Percentiles rank a stretch among this genome's conserved stretches.
phyloP scores from a whole-genome alignment of 2,329 filamentous ascomycete species.

The Fusarium continuum region DNA sequence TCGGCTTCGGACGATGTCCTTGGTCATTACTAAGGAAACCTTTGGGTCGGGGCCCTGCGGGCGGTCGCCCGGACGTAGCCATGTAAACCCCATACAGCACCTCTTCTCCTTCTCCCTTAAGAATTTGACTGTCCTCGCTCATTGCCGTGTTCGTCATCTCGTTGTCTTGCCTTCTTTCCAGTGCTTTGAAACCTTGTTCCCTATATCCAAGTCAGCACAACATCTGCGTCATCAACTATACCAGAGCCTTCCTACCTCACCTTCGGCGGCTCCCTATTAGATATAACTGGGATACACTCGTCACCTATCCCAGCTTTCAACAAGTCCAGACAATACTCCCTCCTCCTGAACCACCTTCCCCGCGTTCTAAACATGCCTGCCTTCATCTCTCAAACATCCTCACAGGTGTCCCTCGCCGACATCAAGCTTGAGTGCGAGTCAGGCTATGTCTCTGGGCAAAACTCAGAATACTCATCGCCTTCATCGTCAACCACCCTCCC shows the following conservation, averaged over 20 bases:
- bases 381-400: conserved; percentile 51
- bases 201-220: conserved; percentile 37
- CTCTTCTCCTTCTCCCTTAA: conserved; percentile 33
- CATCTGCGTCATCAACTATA: conserved; percentile 40
- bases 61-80: conserved; percentile 44
- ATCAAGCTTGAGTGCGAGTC: conserved; percentile 71
- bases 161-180: conserved; percentile 19
- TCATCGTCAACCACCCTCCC: conserved; percentile 62
- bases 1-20: conserved; percentile 36
- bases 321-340: conserved; percentile 34
- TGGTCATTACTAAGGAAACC: conserved; percentile 42
- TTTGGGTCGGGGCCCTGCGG: conserved; percentile 35
- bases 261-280: conserved; percentile 12
- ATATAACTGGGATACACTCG: conserved; percentile 36
- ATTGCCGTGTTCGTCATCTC: conserved; percentile 35
- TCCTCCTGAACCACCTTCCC: conserved; percentile 9
- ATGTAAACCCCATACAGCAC: conserved; percentile 39
- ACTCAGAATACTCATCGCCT: conserved; percentile 53
- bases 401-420: conserved; percentile 52
- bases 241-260: conserved; percentile 9
- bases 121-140: conserved; percentile 41
- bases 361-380: conserved; percentile 48
- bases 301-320: conserved; percentile 28
- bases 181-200: conserved; percentile 33
- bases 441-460: conserved; percentile 75